A percentile compares a stretch with the other conserved stretches of the same genome.
phyloP scores from a whole-genome alignment of 441 rosid species.

The Heliophila coronopifolia region DNA sequence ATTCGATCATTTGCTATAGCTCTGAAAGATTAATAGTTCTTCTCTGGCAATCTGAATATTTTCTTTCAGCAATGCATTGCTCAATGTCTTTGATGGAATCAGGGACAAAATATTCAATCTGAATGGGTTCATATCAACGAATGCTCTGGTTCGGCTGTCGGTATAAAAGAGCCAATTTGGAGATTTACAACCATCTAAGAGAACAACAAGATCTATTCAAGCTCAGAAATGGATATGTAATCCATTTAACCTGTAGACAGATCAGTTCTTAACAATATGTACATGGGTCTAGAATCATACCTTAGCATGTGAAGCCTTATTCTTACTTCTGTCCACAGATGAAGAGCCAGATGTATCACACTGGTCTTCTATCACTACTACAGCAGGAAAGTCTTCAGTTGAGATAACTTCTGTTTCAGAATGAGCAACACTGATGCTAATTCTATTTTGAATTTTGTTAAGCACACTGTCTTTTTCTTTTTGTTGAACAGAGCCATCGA shows the following conservation, averaged over 20 bases:
- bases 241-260: constrained; percentile 4
- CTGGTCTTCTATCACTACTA: constrained; percentile 30
- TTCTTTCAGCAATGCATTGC: constrained; percentile 19
- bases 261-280: constrained; percentile 19
- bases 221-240: background rate
- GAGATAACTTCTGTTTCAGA: constrained; percentile 29
- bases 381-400: constrained; percentile 30
- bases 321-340: constrained; percentile 21
- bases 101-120: constrained; percentile 24
- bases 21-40: constrained; percentile 22
- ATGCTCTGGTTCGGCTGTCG: constrained; percentile 30
- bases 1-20: constrained; percentile 23
- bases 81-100: constrained; percentile 27
- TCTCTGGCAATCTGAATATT: constrained; percentile 27
- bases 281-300: constrained; percentile 30
- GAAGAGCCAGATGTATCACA: constrained; percentile 33
- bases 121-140: constrained; percentile 25
- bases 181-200: constrained; percentile 22
- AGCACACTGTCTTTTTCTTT: constrained; percentile 17
- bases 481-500: constrained; percentile 23
- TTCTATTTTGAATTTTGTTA: constrained; percentile 12
- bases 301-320: constrained; percentile 32
- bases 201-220: constrained; percentile 15
- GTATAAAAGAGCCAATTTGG: constrained; percentile 19
- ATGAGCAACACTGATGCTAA: constrained; percentile 25